Evolutionary conservation across 1,284 basidiomycete genomes (phyloP), one percentile per base, ranked within the genome.

Genomic region (Sporisorium scitamineum): DNA sequence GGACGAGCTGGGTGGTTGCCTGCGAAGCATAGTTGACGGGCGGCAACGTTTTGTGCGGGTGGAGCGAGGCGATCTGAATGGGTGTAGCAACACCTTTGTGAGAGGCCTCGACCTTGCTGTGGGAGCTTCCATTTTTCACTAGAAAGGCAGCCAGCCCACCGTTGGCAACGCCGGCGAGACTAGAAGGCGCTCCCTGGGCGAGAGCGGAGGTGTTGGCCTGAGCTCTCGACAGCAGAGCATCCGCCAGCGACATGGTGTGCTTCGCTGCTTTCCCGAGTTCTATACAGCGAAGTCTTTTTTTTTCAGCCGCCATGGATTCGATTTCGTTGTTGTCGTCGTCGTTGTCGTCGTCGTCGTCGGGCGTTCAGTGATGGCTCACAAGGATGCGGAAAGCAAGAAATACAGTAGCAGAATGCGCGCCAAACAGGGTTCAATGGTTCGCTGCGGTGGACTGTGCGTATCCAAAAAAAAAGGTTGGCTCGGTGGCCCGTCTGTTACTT

Each of bases 111-210:
- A 27, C 14, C 42, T 57, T 62, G 55, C 26, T 37, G 13, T 48
- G 7, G 9, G 39, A 26, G n/a, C 22, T 44, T 9, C 52, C 44
- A 13, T 51, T 42, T 20, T 69, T 71, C 45, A 59, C 69, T 22
- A 76, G 55, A 27, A 76, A 76, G 34, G 74, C 65, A 13, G 69
- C 53, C 13, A 76, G 60, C n/a, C 74, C 74, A 13, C 67, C 63
- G 1, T 16, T 51, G n/a, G 52, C 47, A n/a, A 42, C 44, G 16
- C 27, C 56, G 11, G 45, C 54, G 5, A 41, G n/a, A 9, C 31
- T 13, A 2, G 54, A 48, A 22, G 32, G 6, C 20, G 9, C 37
- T 22, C 22, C 29, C 32, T 59, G 54, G 39, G 47, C 24, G 2
- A 57, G 22, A 34, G 45, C 53, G 9, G 57, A 60, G 26, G 32